A percentile compares a stretch with the other conserved stretches of the same genome.
Evolutionary conservation across 1,139 yeast genomes (phyloP).

Genomic region (Scheffersomyces cryptocercus): DNA sequence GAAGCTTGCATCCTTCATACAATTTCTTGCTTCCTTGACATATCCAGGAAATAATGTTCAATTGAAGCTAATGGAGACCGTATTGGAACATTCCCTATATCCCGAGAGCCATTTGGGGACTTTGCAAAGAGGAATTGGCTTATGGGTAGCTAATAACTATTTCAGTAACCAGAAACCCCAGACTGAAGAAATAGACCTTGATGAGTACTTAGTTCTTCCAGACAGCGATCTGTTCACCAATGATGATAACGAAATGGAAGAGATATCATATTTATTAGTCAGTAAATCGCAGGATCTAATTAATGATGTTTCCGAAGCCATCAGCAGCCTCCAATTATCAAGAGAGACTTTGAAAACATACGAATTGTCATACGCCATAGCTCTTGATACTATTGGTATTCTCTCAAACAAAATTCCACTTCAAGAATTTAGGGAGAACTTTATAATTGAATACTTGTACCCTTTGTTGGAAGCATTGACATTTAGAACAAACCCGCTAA

Average conservation of each 20-base stretch:
- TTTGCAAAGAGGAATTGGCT: conserved; percentile 14
- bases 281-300: conserved; percentile 29
- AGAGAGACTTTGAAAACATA: conserved; percentile 6
- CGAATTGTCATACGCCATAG: conserved; percentile 29
- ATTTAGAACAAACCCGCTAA: conserved; percentile 23
- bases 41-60: conserved; percentile 6
- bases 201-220: conserved; percentile 26
- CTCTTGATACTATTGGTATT: conserved; percentile 32
- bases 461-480: conserved; percentile 39
- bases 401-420: conserved; percentile 23
- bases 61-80: conserved; percentile 2
- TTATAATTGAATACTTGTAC: conserved; percentile 34
- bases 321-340: conserved; percentile 2
- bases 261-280: conserved; percentile 23
- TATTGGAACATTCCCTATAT: neutral
- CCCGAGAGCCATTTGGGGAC: neutral
- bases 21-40: conserved; percentile 6
- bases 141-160: conserved; percentile 34
- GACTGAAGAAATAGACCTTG: conserved; percentile 9
- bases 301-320: conserved; percentile 13
- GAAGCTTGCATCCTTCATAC: conserved; percentile 6
- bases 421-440: conserved; percentile 31
- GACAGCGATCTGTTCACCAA: conserved; percentile 9
- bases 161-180: conserved; percentile 6
- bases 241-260: conserved; percentile 12